Percentiles rank a stretch among this genome's conserved stretches.
These are phyloP conservation scores for Dactylellina leptospora DNA, from an alignment of 2,329 filamentous ascomycete species.

Conservation along the genomic window DNA sequence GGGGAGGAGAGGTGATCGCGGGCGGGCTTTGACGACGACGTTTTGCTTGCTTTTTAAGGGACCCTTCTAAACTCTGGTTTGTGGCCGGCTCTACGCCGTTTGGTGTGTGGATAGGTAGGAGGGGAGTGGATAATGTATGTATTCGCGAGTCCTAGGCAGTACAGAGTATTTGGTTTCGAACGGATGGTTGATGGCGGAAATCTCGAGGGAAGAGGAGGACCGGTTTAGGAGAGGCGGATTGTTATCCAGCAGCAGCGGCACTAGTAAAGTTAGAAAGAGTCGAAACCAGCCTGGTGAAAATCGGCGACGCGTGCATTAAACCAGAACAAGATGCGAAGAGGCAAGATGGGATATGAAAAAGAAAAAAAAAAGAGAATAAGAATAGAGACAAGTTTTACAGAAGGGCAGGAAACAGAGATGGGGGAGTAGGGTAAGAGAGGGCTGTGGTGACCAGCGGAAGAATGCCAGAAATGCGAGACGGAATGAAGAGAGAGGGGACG, in stretches of 20 bases:
- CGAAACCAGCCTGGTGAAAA: slow-evolving; percentile 31
- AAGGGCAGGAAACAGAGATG: slow-evolving; percentile 12
- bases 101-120: slow-evolving; percentile 15
- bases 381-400: neutral
- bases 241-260: slow-evolving; percentile 41
- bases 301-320: slow-evolving; percentile 53
- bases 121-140: slow-evolving; percentile 1
- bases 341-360: neutral
- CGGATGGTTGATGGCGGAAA: slow-evolving; percentile 21
- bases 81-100: slow-evolving; percentile 37
- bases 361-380: slow-evolving; percentile 5
- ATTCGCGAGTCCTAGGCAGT: neutral
- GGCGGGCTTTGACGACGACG: slow-evolving; percentile 54
- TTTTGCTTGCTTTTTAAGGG: slow-evolving; percentile 53
- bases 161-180: slow-evolving; percentile 1
- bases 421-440: slow-evolving; percentile 6
- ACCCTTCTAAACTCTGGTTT: slow-evolving; percentile 28
- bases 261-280: slow-evolving; percentile 43
- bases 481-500: slow-evolving; percentile 32
- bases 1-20: slow-evolving; percentile 53
- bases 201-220: slow-evolving; percentile 25
- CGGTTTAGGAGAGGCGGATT: slow-evolving; percentile 31
- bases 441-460: slow-evolving; percentile 21
- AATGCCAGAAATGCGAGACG: slow-evolving; percentile 49
- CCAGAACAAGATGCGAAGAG: slow-evolving; percentile 18